Conservation (phyloP, 2,329 filamentous ascomycete genomes). For the Aspergillus sp. region DNA sequence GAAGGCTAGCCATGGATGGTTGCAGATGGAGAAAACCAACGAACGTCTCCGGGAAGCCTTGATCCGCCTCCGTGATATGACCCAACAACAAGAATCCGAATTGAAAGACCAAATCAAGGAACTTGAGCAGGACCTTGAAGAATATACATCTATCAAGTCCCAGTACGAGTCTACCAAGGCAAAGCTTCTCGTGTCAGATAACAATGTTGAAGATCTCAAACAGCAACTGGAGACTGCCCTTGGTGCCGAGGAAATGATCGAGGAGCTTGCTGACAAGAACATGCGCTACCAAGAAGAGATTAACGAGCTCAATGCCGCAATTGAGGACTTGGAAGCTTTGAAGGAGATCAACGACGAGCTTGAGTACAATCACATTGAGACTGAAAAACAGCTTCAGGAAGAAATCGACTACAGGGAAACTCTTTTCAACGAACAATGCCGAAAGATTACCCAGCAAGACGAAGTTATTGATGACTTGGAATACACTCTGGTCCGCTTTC, state of each 20-base stretch:
- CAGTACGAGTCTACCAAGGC: slow-evolving; percentile 67
- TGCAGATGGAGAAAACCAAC: slow-evolving; percentile 87
- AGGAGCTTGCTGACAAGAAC: slow-evolving; percentile 84
- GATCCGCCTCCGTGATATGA: slow-evolving; percentile 77
- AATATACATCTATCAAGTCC: slow-evolving; percentile 61
- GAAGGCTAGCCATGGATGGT: slow-evolving; percentile 77
- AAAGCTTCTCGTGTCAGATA: slow-evolving; percentile 67
- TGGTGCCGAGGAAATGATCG: slow-evolving; percentile 88
- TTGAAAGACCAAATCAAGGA: slow-evolving; percentile 69
- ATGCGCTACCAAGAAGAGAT: slow-evolving; percentile 78
- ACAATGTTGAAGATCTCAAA: slow-evolving; percentile 75
- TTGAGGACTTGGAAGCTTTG: slow-evolving; percentile 82
- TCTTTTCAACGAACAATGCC: slow-evolving; percentile 75
- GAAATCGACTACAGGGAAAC: slow-evolving; percentile 86
- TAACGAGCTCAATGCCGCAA: slow-evolving; percentile 72
- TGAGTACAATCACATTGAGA: slow-evolving; percentile 86
- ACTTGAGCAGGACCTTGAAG: slow-evolving; percentile 68
- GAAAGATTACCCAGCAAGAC: slow-evolving; percentile 70
- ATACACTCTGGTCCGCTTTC: slow-evolving; percentile 82
- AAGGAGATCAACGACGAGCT: slow-evolving; percentile 94
- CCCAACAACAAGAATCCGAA: slow-evolving; percentile 77
- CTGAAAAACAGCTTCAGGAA: slow-evolving; percentile 89
- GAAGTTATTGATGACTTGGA: slow-evolving; percentile 80
- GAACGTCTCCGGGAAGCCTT: slow-evolving; percentile 83
- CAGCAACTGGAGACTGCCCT: slow-evolving; percentile 87